These are phyloP conservation scores for Kalmusia sp. DNA, from an alignment of 2,329 filamentous ascomycete species.

Conservation along the genomic window DNA sequence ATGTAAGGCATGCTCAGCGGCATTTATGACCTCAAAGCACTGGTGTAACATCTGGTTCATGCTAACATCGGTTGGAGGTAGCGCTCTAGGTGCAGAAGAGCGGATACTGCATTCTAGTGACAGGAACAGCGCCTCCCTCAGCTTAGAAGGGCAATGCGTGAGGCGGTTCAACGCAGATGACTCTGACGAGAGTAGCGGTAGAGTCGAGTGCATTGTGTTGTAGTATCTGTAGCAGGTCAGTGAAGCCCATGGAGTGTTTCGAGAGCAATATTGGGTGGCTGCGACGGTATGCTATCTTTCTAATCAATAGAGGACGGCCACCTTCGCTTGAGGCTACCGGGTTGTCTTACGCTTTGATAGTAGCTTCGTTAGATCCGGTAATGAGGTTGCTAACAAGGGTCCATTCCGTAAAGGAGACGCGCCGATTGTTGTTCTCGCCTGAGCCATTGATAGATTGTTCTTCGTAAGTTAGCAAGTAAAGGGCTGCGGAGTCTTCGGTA, in stretches of 20 bases:
- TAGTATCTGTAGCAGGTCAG: constrained; percentile 41
- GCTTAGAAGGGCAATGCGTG: constrained; percentile 40
- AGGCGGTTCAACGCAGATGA: constrained; percentile 41
- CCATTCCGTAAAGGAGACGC: constrained; percentile 45
- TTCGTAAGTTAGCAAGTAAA: constrained; percentile 34
- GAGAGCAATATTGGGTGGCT: neutral
- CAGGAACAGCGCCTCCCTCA: constrained; percentile 46
- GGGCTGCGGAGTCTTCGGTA: constrained; percentile 22
- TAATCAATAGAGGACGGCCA: too few relatives aligned
- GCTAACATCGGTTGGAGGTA: constrained; percentile 33
- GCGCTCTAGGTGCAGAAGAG: constrained; percentile 35
- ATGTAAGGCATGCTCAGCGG: constrained; percentile 34
- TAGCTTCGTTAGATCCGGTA: constrained; percentile 42
- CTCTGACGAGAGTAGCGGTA: constrained; percentile 44
- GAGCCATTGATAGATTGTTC: constrained; percentile 39
- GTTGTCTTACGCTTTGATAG: constrained; percentile 41
- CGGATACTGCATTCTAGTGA: constrained; percentile 43
- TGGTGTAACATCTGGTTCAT: constrained; percentile 38
- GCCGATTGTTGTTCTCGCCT: constrained; percentile 27
- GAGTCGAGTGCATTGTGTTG: constrained; percentile 42
- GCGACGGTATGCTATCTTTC: too few relatives aligned
- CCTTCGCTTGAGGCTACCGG: neutral
- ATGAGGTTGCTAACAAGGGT: constrained; percentile 42
- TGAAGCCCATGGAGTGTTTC: neutral
- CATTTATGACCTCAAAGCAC: constrained; percentile 35